phyloP scores from a whole-genome alignment of 169 alveolate genomes.

The Theileria luwenshuni region DNA sequence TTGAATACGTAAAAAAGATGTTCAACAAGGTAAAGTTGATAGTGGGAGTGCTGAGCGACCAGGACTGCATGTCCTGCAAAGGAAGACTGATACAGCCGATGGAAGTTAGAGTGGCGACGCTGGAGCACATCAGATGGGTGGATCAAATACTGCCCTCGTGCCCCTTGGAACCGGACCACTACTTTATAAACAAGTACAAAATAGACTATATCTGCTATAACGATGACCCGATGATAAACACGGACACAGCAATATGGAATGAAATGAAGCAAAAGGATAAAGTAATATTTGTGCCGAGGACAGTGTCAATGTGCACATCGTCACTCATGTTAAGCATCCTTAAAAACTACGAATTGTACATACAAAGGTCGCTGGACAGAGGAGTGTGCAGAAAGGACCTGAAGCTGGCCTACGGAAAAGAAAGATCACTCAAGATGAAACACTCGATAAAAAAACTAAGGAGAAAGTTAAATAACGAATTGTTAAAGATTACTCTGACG shows the following conservation, averaged over 20 bases:
- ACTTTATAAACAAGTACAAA: slow-evolving; percentile 83
- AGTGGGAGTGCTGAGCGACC: slow-evolving; percentile 96
- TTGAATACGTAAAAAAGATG: slow-evolving; percentile 94
- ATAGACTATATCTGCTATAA: slow-evolving; percentile 89
- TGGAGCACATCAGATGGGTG: slow-evolving; percentile 94
- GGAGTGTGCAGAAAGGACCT: slow-evolving; percentile 92
- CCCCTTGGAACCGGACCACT: slow-evolving; percentile 89
- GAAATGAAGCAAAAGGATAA: slow-evolving; percentile 88
- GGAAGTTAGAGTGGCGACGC: slow-evolving; percentile 91
- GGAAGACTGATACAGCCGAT: slow-evolving; percentile 93
- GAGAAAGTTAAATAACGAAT: slow-evolving; percentile 84
- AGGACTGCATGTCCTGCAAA: slow-evolving; percentile 88
- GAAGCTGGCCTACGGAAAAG: slow-evolving; percentile 88
- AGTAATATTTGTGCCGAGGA: slow-evolving; percentile 87
- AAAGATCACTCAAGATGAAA: slow-evolving; percentile 87
- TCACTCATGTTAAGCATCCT: slow-evolving; percentile 91
- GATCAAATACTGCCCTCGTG: slow-evolving; percentile 96
- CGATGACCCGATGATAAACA: slow-evolving; percentile 71
- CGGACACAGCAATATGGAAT: slow-evolving; percentile 79
- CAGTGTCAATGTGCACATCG: slow-evolving; percentile 94
- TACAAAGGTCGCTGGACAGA: slow-evolving; percentile 89
- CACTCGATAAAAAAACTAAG: slow-evolving; percentile 85
- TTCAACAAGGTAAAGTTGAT: slow-evolving; percentile 88
- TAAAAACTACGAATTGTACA: slow-evolving; percentile 92
- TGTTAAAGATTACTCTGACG: slow-evolving; percentile 86